A percentile compares a stretch with the other conserved stretches of the same genome.
phyloP scores from a whole-genome alignment of 805 yeast species.

The Schizosaccharomyces osmophilus region DNA sequence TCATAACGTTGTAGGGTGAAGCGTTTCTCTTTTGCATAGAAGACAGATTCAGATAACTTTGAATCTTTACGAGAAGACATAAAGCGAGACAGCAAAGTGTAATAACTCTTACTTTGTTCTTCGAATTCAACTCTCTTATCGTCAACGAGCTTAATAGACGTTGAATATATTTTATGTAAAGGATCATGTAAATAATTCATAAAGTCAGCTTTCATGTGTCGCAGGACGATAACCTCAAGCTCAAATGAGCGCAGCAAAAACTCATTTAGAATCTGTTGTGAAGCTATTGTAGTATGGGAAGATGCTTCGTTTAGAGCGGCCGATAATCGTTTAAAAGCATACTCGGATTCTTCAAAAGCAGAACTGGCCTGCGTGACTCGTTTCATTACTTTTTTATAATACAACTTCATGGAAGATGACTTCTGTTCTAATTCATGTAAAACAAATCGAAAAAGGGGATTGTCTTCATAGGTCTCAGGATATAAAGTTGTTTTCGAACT shows the following conservation, averaged over 20 bases:
- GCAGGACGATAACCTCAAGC: neutral
- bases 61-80: conserved; percentile 17
- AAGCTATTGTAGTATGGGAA: neutral
- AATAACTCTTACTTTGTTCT: conserved; percentile 21
- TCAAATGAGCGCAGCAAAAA: neutral
- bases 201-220: neutral
- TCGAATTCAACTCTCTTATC: conserved; percentile 15
- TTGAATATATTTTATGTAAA: conserved; percentile 17
- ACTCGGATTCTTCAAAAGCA: neutral
- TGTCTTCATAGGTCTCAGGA: neutral
- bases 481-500: neutral
- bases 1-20: conserved; percentile 21
- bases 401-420: neutral
- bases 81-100: conserved; percentile 21
- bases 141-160: conserved; percentile 16
- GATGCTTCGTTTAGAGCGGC: neutral
- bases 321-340: neutral
- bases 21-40: conserved; percentile 16
- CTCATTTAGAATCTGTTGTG: neutral
- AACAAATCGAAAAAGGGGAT: neutral
- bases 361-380: neutral
- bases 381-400: neutral
- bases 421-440: neutral
- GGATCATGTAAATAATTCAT: conserved; percentile 12
- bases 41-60: conserved; percentile 15